Evolutionary conservation across 1,284 basidiomycete species (phyloP).

Genomic region (Tilletia horrida): DNA sequence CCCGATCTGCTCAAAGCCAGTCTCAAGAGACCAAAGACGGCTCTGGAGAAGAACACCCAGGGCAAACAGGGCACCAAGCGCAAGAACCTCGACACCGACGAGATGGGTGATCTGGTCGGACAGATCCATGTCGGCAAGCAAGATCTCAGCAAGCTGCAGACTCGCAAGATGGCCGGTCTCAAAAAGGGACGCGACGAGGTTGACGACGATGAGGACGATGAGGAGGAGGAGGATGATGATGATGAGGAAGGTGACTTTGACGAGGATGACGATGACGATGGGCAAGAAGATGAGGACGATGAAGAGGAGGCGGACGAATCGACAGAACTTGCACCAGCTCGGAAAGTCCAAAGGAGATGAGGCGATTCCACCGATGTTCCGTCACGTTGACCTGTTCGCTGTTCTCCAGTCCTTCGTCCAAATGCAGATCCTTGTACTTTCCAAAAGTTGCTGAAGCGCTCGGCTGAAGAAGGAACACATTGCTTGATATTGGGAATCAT

Average conservation of each 20-base stretch:
- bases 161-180: slow-evolving; percentile 85
- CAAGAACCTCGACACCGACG: slow-evolving; percentile 79
- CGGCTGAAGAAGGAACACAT: no score
- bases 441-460: no score
- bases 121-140: slow-evolving; percentile 84
- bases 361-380: background rate
- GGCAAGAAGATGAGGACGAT: slow-evolving; percentile 29
- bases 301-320: slow-evolving; percentile 35
- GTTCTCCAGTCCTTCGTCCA: background rate
- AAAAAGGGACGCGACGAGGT: slow-evolving; percentile 57
- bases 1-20: slow-evolving; percentile 76
- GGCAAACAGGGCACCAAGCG: slow-evolving; percentile 72
- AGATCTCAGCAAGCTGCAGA: slow-evolving; percentile 80
- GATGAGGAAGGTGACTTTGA: slow-evolving; percentile 29
- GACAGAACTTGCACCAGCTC: slow-evolving; percentile 1
- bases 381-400: no score
- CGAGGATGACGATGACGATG: slow-evolving; percentile 20
- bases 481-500: no score
- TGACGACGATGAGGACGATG: slow-evolving; percentile 28
- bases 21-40: slow-evolving; percentile 78
- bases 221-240: slow-evolving; percentile 36
- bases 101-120: slow-evolving; percentile 94
- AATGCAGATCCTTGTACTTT: no score
- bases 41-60: slow-evolving; percentile 66
- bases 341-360: slow-evolving; percentile 19